These are phyloP conservation scores for Starmera quercuum DNA, from an alignment of 805 yeast genomes.

Conservation along the genomic window DNA sequence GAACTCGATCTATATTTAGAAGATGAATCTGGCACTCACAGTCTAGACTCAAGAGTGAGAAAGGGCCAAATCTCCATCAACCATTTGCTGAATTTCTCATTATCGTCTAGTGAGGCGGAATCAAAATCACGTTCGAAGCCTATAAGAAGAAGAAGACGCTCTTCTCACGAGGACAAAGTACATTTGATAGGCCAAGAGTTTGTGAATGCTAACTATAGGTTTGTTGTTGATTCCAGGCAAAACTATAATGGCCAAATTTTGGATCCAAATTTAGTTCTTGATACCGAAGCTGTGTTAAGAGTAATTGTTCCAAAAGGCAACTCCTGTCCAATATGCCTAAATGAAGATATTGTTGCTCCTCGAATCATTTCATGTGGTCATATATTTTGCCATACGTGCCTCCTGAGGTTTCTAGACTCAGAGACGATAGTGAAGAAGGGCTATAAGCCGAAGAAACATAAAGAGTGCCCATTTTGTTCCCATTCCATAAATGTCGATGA, in stretches of 20 bases:
- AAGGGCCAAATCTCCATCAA: constrained; percentile 47
- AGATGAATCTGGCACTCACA: constrained; percentile 25
- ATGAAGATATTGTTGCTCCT: constrained; percentile 83
- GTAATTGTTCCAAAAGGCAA: constrained; percentile 70
- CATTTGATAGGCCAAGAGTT: constrained; percentile 58
- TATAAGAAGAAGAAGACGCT: constrained; percentile 19
- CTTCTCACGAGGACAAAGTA: constrained; percentile 26
- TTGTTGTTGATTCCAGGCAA: constrained; percentile 62
- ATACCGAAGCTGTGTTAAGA: constrained; percentile 52
- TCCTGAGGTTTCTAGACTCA: constrained; percentile 62
- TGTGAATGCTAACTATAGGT: constrained; percentile 78
- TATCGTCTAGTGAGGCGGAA: constrained; percentile 30
- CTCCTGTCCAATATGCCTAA: constrained; percentile 87
- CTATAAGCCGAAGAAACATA: constrained; percentile 39
- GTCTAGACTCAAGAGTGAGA: constrained; percentile 26
- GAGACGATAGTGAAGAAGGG: constrained; percentile 27
- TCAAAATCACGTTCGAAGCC: constrained; percentile 8
- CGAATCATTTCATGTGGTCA: constrained; percentile 96
- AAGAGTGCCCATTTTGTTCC: constrained; percentile 79
- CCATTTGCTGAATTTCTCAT: constrained; percentile 55
- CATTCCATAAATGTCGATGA: constrained; percentile 46
- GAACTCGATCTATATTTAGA: constrained; percentile 25
- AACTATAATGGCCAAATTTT: constrained; percentile 48
- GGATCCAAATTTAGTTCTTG: constrained; percentile 73
- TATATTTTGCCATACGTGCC: constrained; percentile 76